A percentile compares a stretch with the other conserved stretches of the same genome.
Evolutionary conservation across 768 basidiomycete genomes (phyloP).

Genomic region (Tulasnella sp.): DNA sequence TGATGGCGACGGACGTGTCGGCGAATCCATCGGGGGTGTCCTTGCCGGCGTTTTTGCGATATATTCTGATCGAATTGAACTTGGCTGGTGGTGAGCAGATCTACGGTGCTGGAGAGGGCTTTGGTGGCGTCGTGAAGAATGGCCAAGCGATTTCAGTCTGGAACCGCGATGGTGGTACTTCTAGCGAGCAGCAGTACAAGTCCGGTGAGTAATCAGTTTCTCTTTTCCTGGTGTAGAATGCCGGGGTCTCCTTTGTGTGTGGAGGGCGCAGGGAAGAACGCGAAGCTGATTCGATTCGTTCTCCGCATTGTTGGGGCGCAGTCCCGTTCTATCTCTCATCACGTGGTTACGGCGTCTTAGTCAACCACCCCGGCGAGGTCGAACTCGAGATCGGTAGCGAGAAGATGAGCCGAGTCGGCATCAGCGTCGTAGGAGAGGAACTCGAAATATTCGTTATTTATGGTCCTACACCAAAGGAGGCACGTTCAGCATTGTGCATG

Average conservation of each 20-base stretch:
- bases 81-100: conserved; percentile 66
- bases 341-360: conserved; percentile 68
- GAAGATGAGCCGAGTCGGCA: conserved; percentile 57
- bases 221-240: neutral
- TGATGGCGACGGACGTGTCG: conserved; percentile 49
- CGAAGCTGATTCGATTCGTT: conserved; percentile 31
- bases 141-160: conserved; percentile 37
- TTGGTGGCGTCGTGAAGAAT: conserved; percentile 71
- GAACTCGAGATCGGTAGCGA: conserved; percentile 53
- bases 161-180: conserved; percentile 58
- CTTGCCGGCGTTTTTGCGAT: conserved; percentile 43
- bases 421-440: conserved; percentile 57
- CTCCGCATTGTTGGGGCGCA: neutral
- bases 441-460: conserved; percentile 71
- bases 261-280: neutral
- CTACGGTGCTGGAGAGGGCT: conserved; percentile 72
- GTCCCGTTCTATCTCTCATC: conserved; percentile 64
- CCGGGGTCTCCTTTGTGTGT: neutral
- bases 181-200: conserved; percentile 37
- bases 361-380: conserved; percentile 66
- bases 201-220: conserved; percentile 29
- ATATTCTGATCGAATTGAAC: conserved; percentile 47
- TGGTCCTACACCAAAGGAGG: conserved; percentile 61
- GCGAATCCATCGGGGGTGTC: conserved; percentile 50
- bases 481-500: conserved; percentile 33